These are phyloP conservation scores for Geranomyces variabilis DNA, from an alignment of 192 early-diverging fungal species.

Conservation along the genomic window DNA sequence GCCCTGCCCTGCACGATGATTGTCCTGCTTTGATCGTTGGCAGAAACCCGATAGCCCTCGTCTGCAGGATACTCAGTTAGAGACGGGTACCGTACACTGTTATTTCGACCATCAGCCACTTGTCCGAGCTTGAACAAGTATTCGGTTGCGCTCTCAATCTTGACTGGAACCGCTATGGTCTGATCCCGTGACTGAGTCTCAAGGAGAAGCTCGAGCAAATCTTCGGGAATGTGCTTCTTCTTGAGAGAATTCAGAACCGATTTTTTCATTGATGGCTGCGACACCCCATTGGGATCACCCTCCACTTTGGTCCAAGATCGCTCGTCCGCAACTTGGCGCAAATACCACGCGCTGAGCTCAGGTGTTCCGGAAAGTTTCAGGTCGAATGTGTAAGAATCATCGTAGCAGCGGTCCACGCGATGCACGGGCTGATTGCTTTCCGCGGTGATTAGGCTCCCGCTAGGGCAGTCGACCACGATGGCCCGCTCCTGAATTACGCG, in stretches of 20 bases:
- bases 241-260: not conserved
- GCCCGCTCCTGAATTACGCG: slow-evolving; percentile 11
- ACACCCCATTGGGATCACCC: not conserved
- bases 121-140: slow-evolving; percentile 37
- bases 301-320: slow-evolving; percentile 18
- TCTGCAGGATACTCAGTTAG: slow-evolving; percentile 12
- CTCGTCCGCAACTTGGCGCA: slow-evolving; percentile 21
- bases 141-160: slow-evolving; percentile 34
- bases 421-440: slow-evolving; percentile 11
- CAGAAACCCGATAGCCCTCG: not conserved
- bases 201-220: slow-evolving; percentile 15
- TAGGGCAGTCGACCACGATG: slow-evolving; percentile 25
- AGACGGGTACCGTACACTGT: slow-evolving; percentile 38
- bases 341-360: slow-evolving; percentile 32
- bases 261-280: not conserved
- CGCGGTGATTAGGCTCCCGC: slow-evolving; percentile 1
- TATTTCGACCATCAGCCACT: slow-evolving; percentile 47
- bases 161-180: slow-evolving; percentile 25
- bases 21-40: slow-evolving; percentile 3
- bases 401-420: slow-evolving; percentile 39
- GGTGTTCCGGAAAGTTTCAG: slow-evolving; percentile 30
- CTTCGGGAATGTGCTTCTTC: slow-evolving; percentile 9
- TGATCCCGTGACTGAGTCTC: slow-evolving; percentile 8
- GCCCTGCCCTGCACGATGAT: slow-evolving; percentile 40
- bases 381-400: slow-evolving; percentile 28